Conservation (phyloP, 1,284 basidiomycete species). For the Leccinum angustisporum region DNA sequence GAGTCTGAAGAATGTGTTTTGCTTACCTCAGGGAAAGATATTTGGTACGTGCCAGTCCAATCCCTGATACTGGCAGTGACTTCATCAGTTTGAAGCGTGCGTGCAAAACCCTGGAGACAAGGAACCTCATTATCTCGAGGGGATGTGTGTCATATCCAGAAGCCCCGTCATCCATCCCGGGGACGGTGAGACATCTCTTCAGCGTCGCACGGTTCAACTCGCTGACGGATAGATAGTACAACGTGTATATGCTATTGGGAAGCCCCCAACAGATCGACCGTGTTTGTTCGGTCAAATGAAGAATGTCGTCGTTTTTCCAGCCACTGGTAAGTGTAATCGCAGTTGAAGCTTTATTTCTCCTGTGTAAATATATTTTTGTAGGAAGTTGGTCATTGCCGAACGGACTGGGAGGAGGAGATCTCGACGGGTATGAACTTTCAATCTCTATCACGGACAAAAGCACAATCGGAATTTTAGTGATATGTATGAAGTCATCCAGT, state of each 20-base stretch:
- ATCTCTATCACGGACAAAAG: slow-evolving; percentile 15
- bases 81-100: slow-evolving; percentile 48
- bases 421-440: slow-evolving; percentile 58
- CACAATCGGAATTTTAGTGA: slow-evolving; percentile 41
- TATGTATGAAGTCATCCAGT: slow-evolving; percentile 50
- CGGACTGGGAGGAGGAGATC: slow-evolving; percentile 69
- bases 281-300: slow-evolving; percentile 63
- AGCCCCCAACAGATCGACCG: slow-evolving; percentile 55
- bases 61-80: slow-evolving; percentile 7
- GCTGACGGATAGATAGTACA: slow-evolving; percentile 47
- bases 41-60: slow-evolving; percentile 49
- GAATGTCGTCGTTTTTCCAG: slow-evolving; percentile 74
- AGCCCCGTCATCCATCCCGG: slow-evolving; percentile 72
- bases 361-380: slow-evolving; percentile 25
- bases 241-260: slow-evolving; percentile 68
- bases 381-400: slow-evolving; percentile 65
- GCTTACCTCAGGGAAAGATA: slow-evolving; percentile 53
- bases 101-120: slow-evolving; percentile 48
- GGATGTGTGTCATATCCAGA: slow-evolving; percentile 59
- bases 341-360: neutral
- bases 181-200: slow-evolving; percentile 48
- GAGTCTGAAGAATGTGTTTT: slow-evolving; percentile 50
- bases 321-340: slow-evolving; percentile 48
- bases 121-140: slow-evolving; percentile 52
- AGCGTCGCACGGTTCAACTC: neutral